Evolutionary conservation across 169 alveolate species (phyloP).

Genomic region (Cryptosporidium muris): DNA sequence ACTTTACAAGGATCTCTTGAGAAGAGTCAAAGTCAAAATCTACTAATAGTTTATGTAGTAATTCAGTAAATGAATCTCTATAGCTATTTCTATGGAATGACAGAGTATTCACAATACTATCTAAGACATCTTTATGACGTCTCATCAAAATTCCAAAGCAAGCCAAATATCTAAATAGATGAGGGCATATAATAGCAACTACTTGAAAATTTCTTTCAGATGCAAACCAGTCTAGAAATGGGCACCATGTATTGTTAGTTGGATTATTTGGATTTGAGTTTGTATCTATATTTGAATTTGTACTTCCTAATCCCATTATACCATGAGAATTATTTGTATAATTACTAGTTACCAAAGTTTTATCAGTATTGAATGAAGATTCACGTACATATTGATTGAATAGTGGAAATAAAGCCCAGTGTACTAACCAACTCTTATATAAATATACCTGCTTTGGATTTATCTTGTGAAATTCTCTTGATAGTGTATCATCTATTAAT

Average conservation of each 20-base stretch:
- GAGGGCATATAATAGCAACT: constrained; percentile 49
- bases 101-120: constrained; percentile 39
- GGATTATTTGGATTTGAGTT: constrained; percentile 11
- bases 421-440: constrained; percentile 66
- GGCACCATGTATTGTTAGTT: constrained; percentile 44
- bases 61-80: constrained; percentile 87
- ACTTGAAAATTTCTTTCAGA: constrained; percentile 65
- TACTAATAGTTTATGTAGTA: constrained; percentile 85
- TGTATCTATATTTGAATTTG: neutral
- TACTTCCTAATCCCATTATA: neutral
- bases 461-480: constrained; percentile 65
- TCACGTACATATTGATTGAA: constrained; percentile 61
- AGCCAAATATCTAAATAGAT: constrained; percentile 61
- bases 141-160: constrained; percentile 71
- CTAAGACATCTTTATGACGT: constrained; percentile 53
- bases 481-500: constrained; percentile 49
- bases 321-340: neutral
- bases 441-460: constrained; percentile 54
- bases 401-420: constrained; percentile 64
- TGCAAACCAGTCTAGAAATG: constrained; percentile 68
- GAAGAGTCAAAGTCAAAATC: constrained; percentile 89
- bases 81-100: constrained; percentile 73
- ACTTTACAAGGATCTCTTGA: constrained; percentile 73
- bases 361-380: constrained; percentile 9
- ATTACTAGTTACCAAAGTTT: neutral